A percentile compares a stretch with the other conserved stretches of the same genome.
phyloP scores from a whole-genome alignment of 208 protist genomes.

The Phytomonas sp. region DNA sequence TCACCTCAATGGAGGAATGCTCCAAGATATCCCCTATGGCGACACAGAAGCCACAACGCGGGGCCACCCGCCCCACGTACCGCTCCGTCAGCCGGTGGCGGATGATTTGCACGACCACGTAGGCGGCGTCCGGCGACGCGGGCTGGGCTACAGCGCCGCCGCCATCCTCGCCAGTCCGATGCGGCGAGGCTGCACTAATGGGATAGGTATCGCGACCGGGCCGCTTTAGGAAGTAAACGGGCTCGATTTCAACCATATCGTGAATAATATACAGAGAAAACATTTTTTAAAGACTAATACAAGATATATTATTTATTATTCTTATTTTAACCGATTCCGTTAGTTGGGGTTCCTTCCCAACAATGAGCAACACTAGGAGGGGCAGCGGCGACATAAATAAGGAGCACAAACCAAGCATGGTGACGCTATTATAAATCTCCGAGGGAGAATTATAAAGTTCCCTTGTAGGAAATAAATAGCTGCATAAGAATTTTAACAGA shows the following conservation, averaged over 20 bases:
- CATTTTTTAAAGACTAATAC: slow-evolving; percentile 18
- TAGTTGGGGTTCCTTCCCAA: background rate
- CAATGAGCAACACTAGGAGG: background rate
- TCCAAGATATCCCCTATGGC: slow-evolving; percentile 53
- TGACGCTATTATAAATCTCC: background rate
- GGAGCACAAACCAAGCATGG: slow-evolving; percentile 5
- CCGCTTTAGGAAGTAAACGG: slow-evolving; percentile 56
- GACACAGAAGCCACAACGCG: slow-evolving; percentile 51
- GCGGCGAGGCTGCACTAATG: background rate
- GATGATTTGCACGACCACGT: slow-evolving; percentile 31
- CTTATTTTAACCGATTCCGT: background rate
- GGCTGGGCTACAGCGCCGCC: background rate
- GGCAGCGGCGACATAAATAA: background rate
- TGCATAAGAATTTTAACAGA: background rate
- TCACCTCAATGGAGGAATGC: slow-evolving; percentile 38
- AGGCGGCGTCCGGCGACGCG: slow-evolving; percentile 21
- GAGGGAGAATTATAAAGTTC: slow-evolving; percentile 2
- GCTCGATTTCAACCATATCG: slow-evolving; percentile 72
- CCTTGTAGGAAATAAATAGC: background rate
- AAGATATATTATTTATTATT: background rate
- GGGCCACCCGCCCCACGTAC: slow-evolving; percentile 73
- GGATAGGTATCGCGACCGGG: background rate
- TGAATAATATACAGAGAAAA: slow-evolving; percentile 61
- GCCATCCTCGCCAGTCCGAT: background rate
- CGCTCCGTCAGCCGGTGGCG: slow-evolving; percentile 72